Base-by-base conservation (phyloP, 2,329 filamentous ascomycete genomes). In the Pseudohalonectria lignicola region DNA sequence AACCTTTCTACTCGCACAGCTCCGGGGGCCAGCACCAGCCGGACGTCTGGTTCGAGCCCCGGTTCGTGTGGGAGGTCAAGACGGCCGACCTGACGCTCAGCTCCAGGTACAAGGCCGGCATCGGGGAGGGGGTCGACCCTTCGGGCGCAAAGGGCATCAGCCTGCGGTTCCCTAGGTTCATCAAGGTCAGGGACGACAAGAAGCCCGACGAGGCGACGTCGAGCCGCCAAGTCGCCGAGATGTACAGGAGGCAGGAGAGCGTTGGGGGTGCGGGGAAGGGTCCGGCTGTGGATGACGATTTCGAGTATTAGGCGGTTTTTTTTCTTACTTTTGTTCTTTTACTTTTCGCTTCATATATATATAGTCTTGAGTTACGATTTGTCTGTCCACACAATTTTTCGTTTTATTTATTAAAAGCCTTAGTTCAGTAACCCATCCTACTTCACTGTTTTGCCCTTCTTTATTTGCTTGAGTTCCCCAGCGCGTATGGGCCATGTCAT, bases 11-110 rank as follows among this genome's bases (percentile, higher is more conserved):
- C 61, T 71, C 78, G 1, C 92, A 98, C 59, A 87, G 83, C 4
- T 65, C 71, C 0, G 86, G 85, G 36, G 78, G 79, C 36, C 90
- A 94, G 61, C 87, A 96, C 56, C 92, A 98, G 57, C 92, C 92
- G 2, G 92, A 98, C 57, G 87, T 98, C 28, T 98, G 92, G 92
- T 92, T 98, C 56, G 92, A 98, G 67, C 86, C 92, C 12, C 78
- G 79, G 31, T 81, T 82, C 51, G 92, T 98, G 2, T 98, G 92
- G 92, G 92, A 98, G 62, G 88, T 98, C 49, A 94, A 90, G 67
- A 94, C 90, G 11, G 92, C 92, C 1, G 92, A 98, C 66, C 61
- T 98, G 50, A 96, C 92, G 2, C 72, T 98, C 17, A 90, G 82
- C 48, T 92, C 92, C 19, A 71, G 88, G 29, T 98, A 98, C 62